A percentile compares a stretch with the other conserved stretches of the same genome.
phyloP scores from a whole-genome alignment of 2,329 filamentous ascomycete species.

The Penicillium sp. region DNA sequence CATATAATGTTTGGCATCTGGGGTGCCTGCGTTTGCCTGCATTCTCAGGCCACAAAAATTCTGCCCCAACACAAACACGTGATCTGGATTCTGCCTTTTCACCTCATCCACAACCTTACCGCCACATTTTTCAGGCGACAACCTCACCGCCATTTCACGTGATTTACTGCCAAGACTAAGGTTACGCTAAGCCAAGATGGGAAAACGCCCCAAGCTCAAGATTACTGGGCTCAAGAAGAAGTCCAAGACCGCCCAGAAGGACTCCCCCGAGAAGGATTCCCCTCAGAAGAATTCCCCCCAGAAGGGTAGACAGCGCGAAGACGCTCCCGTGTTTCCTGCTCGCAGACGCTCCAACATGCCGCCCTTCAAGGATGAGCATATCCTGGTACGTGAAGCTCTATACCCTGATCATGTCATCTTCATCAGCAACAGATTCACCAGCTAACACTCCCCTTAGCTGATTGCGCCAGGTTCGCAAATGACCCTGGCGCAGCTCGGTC shows the following conservation, averaged over 20 bases:
- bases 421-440: not conserved
- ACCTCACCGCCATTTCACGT: slow-evolving; percentile 6
- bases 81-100: not conserved
- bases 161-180: slow-evolving; percentile 11
- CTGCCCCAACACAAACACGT: not conserved
- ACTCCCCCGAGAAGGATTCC: no score
- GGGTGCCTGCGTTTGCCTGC: not conserved
- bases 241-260: slow-evolving; percentile 1
- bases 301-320: slow-evolving; percentile 24
- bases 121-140: not conserved
- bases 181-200: slow-evolving; percentile 34
- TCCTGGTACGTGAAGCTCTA: slow-evolving; percentile 48
- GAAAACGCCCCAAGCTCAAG: slow-evolving; percentile 11
- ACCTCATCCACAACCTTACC: not conserved
- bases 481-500: slow-evolving; percentile 88
- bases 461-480: slow-evolving; percentile 77
- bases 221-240: not conserved
- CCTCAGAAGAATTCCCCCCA: not conserved
- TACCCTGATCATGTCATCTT: not conserved
- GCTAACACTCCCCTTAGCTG: slow-evolving; percentile 42
- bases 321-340: slow-evolving; percentile 25
- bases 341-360: slow-evolving; percentile 49
- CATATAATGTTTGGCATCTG: not conserved
- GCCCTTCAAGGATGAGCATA: slow-evolving; percentile 60
- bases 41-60: not conserved